Evolutionary conservation across 1,139 yeast species (phyloP), one percentile per base, ranked within the genome.

Genomic region (Pichia sp.): DNA sequence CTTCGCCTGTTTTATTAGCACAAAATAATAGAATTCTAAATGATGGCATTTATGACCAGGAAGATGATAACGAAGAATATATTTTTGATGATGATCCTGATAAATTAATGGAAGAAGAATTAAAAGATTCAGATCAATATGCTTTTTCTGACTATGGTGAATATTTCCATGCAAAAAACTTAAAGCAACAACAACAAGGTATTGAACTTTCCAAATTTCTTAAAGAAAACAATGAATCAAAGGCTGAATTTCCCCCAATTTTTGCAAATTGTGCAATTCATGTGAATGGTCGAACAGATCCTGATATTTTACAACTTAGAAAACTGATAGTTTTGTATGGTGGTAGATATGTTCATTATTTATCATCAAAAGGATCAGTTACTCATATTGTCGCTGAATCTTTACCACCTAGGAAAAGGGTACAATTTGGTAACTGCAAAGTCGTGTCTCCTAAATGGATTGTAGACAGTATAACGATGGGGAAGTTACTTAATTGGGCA

Each of bases 371-470:
- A 57, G 73, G 83, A 5, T 71, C 76, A 11, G 94, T 83, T 1
- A 86, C 97, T 0, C 97, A 92, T 63, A 83, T 92, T 7, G 67
- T 92, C 2, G 95, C 97, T 27, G 80, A 82, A 45, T 70, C 80
- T 31, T 61, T 90, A 47, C 87, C 97, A 0, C 87, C 94, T 0
- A 70, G 87, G 39, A 90, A 92, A 61, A 68, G 71, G 46, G 62
- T 74, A 4, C 82, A 84, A 61, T 87, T 77, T 58, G 69, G 71
- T 32, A 74, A 81, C 53, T 84, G 77, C 62, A 79, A 76, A 52
- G 95, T 92, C 2, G 95, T 89, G 1, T 74, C 65, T 49, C 96
- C 97, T 0, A 72, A 73, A 39, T 92, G 98, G 98, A 72, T 92
- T 2, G 69, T 73, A 0, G 87, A 87, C 36, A 75, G 84, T 43